phyloP scores from a whole-genome alignment of 192 early-diverging fungal species.

The Coemansia sp. region DNA sequence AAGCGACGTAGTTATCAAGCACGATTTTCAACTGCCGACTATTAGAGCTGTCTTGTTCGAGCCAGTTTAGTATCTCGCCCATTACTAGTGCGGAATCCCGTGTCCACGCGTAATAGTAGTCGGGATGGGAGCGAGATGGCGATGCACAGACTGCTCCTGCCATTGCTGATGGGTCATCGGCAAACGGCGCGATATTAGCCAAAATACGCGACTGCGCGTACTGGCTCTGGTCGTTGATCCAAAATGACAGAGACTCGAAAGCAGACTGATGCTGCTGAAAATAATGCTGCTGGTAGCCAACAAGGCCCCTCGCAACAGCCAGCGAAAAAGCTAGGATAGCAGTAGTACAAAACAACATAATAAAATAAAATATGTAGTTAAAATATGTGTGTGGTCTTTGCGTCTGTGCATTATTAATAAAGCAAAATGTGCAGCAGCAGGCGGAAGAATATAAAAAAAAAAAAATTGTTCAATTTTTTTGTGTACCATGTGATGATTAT shows the following conservation, averaged over 20 bases:
- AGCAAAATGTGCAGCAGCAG: too few relatives aligned
- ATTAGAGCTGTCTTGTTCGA: not conserved
- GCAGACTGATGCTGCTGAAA: not conserved
- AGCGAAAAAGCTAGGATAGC: not conserved
- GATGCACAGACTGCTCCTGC: constrained; percentile 55
- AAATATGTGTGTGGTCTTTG: too few relatives aligned
- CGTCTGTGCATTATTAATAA: too few relatives aligned
- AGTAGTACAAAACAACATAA: constrained; percentile 9
- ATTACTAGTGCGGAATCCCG: constrained; percentile 68
- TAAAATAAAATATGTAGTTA: not conserved
- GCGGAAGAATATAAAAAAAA: not conserved
- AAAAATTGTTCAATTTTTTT: not conserved
- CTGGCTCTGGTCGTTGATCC: constrained; percentile 19
- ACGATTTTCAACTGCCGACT: not conserved
- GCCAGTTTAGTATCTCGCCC: constrained; percentile 51
- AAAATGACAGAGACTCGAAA: not conserved
- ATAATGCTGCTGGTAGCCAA: not conserved
- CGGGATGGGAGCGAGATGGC: constrained; percentile 49
- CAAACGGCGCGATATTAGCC: constrained; percentile 37
- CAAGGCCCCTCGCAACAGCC: not conserved
- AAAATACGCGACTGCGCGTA: constrained; percentile 20
- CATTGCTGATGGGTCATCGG: constrained; percentile 21
- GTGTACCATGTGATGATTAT: not conserved
- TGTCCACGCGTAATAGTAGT: constrained; percentile 82
- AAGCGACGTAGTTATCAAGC: constrained; percentile 29